Percentiles rank a stretch among this genome's conserved stretches.
phyloP scores from a whole-genome alignment of 1,284 basidiomycete genomes.

The Ganoderma lingzhi region DNA sequence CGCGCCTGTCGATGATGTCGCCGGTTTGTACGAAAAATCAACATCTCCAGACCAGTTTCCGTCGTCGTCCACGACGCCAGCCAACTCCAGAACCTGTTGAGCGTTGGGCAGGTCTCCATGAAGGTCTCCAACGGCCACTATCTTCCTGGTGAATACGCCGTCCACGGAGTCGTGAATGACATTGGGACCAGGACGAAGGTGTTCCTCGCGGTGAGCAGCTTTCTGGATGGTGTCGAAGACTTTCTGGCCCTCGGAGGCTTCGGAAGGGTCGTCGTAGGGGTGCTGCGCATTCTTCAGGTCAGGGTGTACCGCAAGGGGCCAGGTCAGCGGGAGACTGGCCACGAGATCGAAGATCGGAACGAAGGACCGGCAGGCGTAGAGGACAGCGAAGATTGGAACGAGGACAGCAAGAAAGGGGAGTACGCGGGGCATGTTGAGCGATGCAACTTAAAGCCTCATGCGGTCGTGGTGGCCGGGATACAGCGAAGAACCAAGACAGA shows the following conservation, averaged over 20 bases:
- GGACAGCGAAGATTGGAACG: constrained; percentile 34
- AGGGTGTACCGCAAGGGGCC: constrained; percentile 39
- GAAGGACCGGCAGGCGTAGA: constrained; percentile 37
- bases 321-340: constrained; percentile 35
- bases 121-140: constrained; percentile 84
- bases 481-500: not conserved
- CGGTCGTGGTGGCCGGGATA: not conserved
- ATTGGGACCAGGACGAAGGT: not conserved
- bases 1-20: constrained; percentile 89
- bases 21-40: constrained; percentile 93
- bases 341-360: constrained; percentile 34
- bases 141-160: constrained; percentile 49
- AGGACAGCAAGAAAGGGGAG: constrained; percentile 34
- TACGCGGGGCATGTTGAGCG: constrained; percentile 35
- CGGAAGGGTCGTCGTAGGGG: constrained; percentile 21
- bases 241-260: not conserved
- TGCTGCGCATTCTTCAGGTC: constrained; percentile 28
- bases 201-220: constrained; percentile 20
- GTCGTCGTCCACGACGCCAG: constrained; percentile 72
- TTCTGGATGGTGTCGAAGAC: constrained; percentile 21
- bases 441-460: constrained; percentile 9
- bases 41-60: constrained; percentile 81
- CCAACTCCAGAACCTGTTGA: constrained; percentile 78
- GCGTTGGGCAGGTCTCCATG: constrained; percentile 83
- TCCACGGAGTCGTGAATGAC: constrained; percentile 5